phyloP scores from a whole-genome alignment of 2,329 filamentous ascomycete species.

The Xylariaceae sp. region DNA sequence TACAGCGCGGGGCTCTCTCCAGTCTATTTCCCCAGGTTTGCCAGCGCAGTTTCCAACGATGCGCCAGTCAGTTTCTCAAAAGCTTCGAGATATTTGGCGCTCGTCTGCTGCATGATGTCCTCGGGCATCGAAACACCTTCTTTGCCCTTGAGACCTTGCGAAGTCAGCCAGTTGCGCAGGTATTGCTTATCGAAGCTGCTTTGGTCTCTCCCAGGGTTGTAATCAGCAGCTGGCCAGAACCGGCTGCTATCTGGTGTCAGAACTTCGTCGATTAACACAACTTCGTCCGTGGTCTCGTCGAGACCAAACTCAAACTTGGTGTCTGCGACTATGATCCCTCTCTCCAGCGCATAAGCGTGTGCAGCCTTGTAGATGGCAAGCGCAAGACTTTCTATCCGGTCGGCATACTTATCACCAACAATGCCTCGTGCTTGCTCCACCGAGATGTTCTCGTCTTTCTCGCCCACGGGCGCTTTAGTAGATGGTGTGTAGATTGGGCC shows the following conservation, averaged over 20 bases:
- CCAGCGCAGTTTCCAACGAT: slow-evolving; percentile 14
- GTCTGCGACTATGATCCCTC: slow-evolving; percentile 71
- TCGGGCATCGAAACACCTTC: slow-evolving; percentile 51
- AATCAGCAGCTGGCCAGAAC: slow-evolving; percentile 78
- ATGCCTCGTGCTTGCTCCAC: slow-evolving; percentile 63
- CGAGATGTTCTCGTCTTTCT: slow-evolving; percentile 82
- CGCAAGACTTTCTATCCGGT: slow-evolving; percentile 62
- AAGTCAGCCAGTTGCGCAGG: slow-evolving; percentile 65
- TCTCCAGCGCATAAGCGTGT: slow-evolving; percentile 59
- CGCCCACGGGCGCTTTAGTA: slow-evolving; percentile 71
- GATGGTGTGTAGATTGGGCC: slow-evolving; percentile 70
- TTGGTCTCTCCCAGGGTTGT: slow-evolving; percentile 71
- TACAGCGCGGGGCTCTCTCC: too few relatives aligned
- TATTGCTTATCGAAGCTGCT: slow-evolving; percentile 87
- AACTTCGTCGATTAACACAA: slow-evolving; percentile 81
- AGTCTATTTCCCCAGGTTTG: slow-evolving; percentile 10
- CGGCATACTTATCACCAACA: slow-evolving; percentile 63
- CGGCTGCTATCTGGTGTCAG: slow-evolving; percentile 76
- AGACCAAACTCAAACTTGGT: slow-evolving; percentile 52
- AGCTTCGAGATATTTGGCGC: slow-evolving; percentile 19
- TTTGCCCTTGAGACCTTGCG: slow-evolving; percentile 71
- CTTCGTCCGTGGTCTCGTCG: slow-evolving; percentile 60
- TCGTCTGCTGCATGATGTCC: slow-evolving; percentile 15
- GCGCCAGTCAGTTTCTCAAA: slow-evolving; percentile 17
- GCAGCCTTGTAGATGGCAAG: slow-evolving; percentile 63